phyloP scores from a whole-genome alignment of 257 asterid species.

The Orobanche coerulescens region DNA sequence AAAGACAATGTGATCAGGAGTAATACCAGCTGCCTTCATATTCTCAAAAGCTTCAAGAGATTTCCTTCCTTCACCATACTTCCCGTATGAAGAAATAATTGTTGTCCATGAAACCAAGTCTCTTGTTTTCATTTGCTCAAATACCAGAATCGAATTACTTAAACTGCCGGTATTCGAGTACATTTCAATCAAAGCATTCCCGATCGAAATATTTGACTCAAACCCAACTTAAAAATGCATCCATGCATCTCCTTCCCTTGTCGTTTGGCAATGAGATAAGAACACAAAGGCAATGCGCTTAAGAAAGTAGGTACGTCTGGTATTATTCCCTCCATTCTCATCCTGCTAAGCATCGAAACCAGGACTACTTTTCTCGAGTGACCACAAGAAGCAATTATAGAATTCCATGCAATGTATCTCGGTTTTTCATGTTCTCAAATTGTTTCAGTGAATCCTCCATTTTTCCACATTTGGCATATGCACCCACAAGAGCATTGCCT shows the following conservation, averaged over 20 bases:
- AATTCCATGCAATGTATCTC: constrained; percentile 71
- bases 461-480: constrained; percentile 59
- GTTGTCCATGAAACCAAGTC: constrained; percentile 79
- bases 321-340: constrained; percentile 52
- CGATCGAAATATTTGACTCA: constrained; percentile 41
- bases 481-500: constrained; percentile 66
- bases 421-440: constrained; percentile 55
- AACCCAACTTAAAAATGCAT: constrained; percentile 49
- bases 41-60: constrained; percentile 54
- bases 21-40: constrained; percentile 45
- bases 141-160: constrained; percentile 40
- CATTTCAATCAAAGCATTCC: constrained; percentile 81
- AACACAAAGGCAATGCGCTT: constrained; percentile 57
- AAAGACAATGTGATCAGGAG: constrained; percentile 58
- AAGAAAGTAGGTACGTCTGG: constrained; percentile 60
- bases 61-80: constrained; percentile 75
- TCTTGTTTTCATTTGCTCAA: constrained; percentile 51
- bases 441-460: constrained; percentile 51
- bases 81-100: constrained; percentile 67
- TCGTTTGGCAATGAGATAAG: constrained; percentile 56
- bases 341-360: constrained; percentile 64
- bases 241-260: constrained; percentile 87
- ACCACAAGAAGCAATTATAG: constrained; percentile 60
- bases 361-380: constrained; percentile 38
- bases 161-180: constrained; percentile 63